Conservation (phyloP, 2,329 filamentous ascomycete species). For the Trichoderma sp. region DNA sequence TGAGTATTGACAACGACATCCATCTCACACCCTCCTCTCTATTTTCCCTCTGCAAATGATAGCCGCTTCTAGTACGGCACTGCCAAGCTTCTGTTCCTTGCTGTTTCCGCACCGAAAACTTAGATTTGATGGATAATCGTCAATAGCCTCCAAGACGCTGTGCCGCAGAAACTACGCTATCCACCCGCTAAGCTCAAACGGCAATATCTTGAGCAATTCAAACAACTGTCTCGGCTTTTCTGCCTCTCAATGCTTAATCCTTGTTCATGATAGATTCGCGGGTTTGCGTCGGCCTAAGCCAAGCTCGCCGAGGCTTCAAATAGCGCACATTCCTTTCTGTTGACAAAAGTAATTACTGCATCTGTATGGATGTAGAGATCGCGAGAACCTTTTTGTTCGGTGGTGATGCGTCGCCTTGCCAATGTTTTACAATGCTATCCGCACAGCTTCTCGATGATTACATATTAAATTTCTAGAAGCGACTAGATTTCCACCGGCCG, state of each 20-base stretch:
- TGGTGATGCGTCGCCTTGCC: neutral
- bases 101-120: neutral
- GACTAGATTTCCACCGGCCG: neutral
- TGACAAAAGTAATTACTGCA: neutral
- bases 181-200: neutral
- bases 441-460: neutral
- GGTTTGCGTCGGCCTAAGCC: neutral
- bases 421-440: neutral
- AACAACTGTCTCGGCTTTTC: neutral
- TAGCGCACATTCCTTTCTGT: neutral
- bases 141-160: neutral
- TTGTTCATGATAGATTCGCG: neutral
- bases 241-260: neutral
- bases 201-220: neutral
- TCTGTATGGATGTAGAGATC: neutral
- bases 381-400: neutral
- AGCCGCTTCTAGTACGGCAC: neutral
- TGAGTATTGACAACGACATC: too few species aligned
- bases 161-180: neutral
- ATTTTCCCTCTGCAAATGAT: too few species aligned
- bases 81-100: neutral
- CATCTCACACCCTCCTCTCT: too few species aligned
- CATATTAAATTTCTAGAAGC: neutral
- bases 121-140: neutral
- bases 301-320: neutral